Evolutionary conservation across 257 asterid species (phyloP), one percentile per base, ranked within the genome.

Genomic region (Verbascum thapsus): DNA sequence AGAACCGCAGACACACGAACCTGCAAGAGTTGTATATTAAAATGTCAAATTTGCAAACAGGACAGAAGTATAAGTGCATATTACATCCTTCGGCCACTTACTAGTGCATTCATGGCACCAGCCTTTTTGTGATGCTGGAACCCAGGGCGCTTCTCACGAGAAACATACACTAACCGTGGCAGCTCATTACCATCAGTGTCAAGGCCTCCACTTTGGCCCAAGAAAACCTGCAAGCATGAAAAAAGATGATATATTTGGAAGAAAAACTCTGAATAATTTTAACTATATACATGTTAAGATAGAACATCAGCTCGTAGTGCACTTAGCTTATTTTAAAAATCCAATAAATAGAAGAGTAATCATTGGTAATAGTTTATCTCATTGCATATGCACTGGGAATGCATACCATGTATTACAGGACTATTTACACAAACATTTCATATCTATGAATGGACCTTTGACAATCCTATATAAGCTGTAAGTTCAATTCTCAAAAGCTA

Each of bases 71-170:
- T 1, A 37, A 40, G 56, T 12, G 23, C 7, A 38, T 26, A 53
- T 38, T 35, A 56, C 35, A 58, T 37, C 54, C 30, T 20, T 54
- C 26, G 55, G 62, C 73, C 57, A 83, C 95, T 86, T 77, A 91
- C 96, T 71, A 91, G 91, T 68, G 98, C 80, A 88, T 91, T 91
- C 98, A 91, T 91, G 44, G 98, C 98, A 76, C 98, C 98, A 32
- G 98, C 98, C 78, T 91, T 91, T 82, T 91, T 91, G 81, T 91
- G 98, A 83, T 88, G 96, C 76, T 88, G 94, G 80, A 88, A 91
- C 13, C 98, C 98, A 30, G 96, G 96, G 40, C 98, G 94, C 81
- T 91, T 91, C 81, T 91, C 98, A 91, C 98, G 98, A 80, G 98
- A 91, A 72, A 91, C 98, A 78, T 88, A 91, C 57, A 91, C 98